Evolutionary conservation across 2,329 filamentous ascomycete species (phyloP), one percentile per base, ranked within the genome.

Genomic region (Botrytis fabae): DNA sequence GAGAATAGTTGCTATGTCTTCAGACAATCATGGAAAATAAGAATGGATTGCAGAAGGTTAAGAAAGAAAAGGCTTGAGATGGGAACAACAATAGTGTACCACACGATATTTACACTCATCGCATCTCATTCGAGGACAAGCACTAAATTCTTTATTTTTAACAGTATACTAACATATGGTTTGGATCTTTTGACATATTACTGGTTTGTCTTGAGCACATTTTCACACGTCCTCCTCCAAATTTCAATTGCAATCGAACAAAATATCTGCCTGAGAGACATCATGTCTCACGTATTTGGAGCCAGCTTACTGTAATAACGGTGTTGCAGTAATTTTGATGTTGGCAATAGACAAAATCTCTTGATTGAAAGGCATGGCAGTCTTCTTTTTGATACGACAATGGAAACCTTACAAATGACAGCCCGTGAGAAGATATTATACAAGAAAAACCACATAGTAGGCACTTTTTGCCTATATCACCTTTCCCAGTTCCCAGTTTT

Each of bases 41-140:
- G 0, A 18, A 40, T 7, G 4, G 0, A 40, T 14, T 61, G 12
- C 5, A n/a, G 6, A 16, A 40, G 6, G 12, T 4, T 2, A 16
- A 25, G 10, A n/a, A 25, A 22, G 35, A 22, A 9, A 25, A 40
- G 4, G 4, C 20, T 12, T 3, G 32, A 60, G 12, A 38, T 38
- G 0, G 32, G 22, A 57, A 60, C 14, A 25, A 16, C 7, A 2
- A n/a, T 40, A 25, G 2, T 32, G 32, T 4, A 32, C 2, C 32
- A 32, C 32, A 32, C 32, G 32, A 32, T 32, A 32, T 32, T 32
- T 32, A 4, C 32, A 32, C 51, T 57, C 51, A 14, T 28, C n/a
- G 6, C n/a, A 57, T 28, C n/a, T 18, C 4, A 32, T 18, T 28
- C 16, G 1, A 28, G 14, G 6, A 18, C 7, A 18, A 57, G 14